Percentiles rank a stretch among this genome's conserved stretches.
These are phyloP conservation scores for Candida railenensis DNA, from an alignment of 805 yeast genomes.

Conservation along the genomic window DNA sequence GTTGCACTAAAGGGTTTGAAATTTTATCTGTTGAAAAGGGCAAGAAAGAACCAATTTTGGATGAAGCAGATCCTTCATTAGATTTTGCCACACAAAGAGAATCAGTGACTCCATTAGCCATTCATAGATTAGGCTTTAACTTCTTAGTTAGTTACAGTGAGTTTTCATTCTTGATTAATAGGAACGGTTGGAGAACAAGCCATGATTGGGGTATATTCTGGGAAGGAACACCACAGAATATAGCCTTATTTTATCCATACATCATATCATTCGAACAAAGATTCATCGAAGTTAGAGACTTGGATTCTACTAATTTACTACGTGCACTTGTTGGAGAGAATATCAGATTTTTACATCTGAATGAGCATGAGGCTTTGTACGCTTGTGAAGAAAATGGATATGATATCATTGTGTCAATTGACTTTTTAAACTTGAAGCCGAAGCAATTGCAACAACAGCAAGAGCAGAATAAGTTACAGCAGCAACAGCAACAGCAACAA, in stretches of 20 bases:
- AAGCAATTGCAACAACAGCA: slow-evolving; percentile 11
- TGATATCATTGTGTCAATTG: slow-evolving; percentile 89
- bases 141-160: slow-evolving; percentile 87
- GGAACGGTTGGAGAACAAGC: slow-evolving; percentile 94
- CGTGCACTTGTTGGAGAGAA: slow-evolving; percentile 92
- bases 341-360: slow-evolving; percentile 82
- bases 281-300: slow-evolving; percentile 89
- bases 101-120: slow-evolving; percentile 79
- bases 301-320: slow-evolving; percentile 80
- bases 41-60: slow-evolving; percentile 83
- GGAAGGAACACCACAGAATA: slow-evolving; percentile 94
- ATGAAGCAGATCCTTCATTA: slow-evolving; percentile 97
- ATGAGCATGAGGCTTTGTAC: slow-evolving; percentile 89
- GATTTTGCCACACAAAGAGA: slow-evolving; percentile 89
- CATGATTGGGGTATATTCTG: slow-evolving; percentile 93
- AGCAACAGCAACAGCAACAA: not conserved
- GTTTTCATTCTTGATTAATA: slow-evolving; percentile 90
- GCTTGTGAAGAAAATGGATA: slow-evolving; percentile 89
- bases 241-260: slow-evolving; percentile 93
- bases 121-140: slow-evolving; percentile 85
- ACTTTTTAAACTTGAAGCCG: slow-evolving; percentile 72
- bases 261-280: slow-evolving; percentile 85
- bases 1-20: slow-evolving; percentile 96
- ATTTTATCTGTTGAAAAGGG: slow-evolving; percentile 83
- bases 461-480: not conserved